Base-by-base conservation (phyloP, 164 flowering plant species). In the Vitis labrusca region DNA sequence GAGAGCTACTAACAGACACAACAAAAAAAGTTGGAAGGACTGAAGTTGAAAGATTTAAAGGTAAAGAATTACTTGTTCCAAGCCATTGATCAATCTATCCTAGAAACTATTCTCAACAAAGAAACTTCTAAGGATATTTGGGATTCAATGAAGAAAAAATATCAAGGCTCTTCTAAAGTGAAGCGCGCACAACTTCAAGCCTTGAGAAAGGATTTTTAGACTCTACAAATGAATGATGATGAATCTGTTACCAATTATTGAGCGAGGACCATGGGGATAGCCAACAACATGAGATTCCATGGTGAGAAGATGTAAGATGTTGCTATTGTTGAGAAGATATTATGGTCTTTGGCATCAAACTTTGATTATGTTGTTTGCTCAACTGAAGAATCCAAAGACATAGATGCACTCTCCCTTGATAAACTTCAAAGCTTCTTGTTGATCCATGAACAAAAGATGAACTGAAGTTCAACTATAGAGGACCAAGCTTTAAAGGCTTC, bases 161-260 rank as follows among this genome's bases (percentile, higher is more conserved):
- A 70, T 55, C 66, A 70, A 70, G 77, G 73, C 55, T 64, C 61
- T 32, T 16, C 64, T 16, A 64, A 61, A 27, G 54, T 64, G 70
- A 69, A 74, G 65, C 65, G 54, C 63, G 77, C 69, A 50, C 57
- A 62, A 55, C 69, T 69, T 69, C 77, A 74, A 69, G 67, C 73
- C 23, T 69, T 68, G 10, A 44, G 27, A 23, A 50, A 5, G 23
- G 47, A 67, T 13, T 73, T 73, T 68, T 58, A 73, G 49, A 65
- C 37, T 2, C 23, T 67, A 10, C 52, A 51, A 11, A 77, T 77
- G 74, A 77, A 77, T 5, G 49, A 58, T 10, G 74, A 48, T 10
- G 77, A 76, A 9, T 73, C 59, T 29, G 32, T 70, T 13, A 50
- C 66, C 23, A 55, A 3, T 48, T 75, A 65, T 30, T 65, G 32